Evolutionary conservation across 768 basidiomycete genomes (phyloP).

Genomic region (Agrocybe chaxingu): DNA sequence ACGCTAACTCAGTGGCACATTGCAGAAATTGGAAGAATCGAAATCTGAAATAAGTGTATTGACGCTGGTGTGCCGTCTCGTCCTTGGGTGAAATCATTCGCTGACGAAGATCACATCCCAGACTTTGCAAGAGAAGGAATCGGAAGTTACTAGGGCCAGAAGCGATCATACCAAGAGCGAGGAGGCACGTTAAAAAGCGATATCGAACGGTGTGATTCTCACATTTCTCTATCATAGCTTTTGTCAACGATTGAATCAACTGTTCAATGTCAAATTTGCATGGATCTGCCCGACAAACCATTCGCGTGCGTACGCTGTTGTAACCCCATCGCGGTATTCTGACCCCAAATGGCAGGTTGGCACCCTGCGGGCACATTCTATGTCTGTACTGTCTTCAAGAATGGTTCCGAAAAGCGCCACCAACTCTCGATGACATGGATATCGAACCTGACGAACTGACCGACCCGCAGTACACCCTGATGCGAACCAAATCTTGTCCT

Average conservation of each 20-base stretch:
- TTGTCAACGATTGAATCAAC: conserved; percentile 54
- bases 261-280: conserved; percentile 75
- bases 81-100: neutral
- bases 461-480: conserved; percentile 44
- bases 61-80: conserved; percentile 29
- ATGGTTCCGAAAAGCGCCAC: conserved; percentile 74
- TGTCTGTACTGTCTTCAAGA: conserved; percentile 70
- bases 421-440: conserved; percentile 38
- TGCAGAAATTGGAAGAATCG: conserved; percentile 52
- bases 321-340: neutral
- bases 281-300: conserved; percentile 64
- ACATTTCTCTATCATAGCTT: conserved; percentile 31
- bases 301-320: conserved; percentile 49
- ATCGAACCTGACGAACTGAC: conserved; percentile 33
- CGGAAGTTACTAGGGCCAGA: conserved; percentile 40
- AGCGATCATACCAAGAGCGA: conserved; percentile 48
- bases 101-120: conserved; percentile 15
- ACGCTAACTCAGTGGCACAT: neutral
- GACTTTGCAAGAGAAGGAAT: conserved; percentile 44
- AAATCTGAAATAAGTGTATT: conserved; percentile 37
- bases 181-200: conserved; percentile 39
- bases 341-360: conserved; percentile 38
- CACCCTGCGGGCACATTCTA: conserved; percentile 79
- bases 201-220: neutral
- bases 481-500: conserved; percentile 69